These are phyloP conservation scores for Beauveria brongniartii DNA, from an alignment of 2,329 filamentous ascomycete genomes.

Conservation along the genomic window DNA sequence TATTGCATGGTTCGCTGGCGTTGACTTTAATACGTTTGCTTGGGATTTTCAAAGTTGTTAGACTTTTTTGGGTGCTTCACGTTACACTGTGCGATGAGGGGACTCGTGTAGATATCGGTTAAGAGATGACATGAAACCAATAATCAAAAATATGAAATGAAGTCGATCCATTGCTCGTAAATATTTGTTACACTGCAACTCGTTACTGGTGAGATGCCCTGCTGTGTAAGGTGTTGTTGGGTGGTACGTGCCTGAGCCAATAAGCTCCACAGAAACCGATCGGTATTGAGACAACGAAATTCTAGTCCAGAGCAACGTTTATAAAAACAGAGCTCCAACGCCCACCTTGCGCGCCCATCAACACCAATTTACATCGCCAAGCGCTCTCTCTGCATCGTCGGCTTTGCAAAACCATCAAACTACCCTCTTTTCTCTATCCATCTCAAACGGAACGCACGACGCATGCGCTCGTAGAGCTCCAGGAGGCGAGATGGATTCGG, in stretches of 20 bases:
- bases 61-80: background rate
- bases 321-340: background rate
- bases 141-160: too few species aligned
- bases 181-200: too few species aligned
- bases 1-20: slow-evolving; percentile 24
- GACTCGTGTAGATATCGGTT: background rate
- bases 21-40: slow-evolving; percentile 15
- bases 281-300: too few species aligned
- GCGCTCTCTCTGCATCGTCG: slow-evolving; percentile 14
- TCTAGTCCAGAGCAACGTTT: too few species aligned
- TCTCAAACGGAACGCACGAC: background rate
- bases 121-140: too few species aligned
- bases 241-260: slow-evolving; percentile 1
- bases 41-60: background rate
- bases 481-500: slow-evolving; percentile 59
- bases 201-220: too few species aligned
- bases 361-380: background rate
- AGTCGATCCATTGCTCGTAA: too few species aligned
- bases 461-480: slow-evolving; percentile 4
- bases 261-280: too few species aligned
- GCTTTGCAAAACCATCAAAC: slow-evolving; percentile 10
- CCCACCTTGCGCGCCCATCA: background rate
- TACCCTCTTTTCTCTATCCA: background rate
- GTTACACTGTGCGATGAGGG: background rate
- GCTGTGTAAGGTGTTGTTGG: too few species aligned